These are phyloP conservation scores for Spirogloea muscicola DNA, from an alignment of 139 green algal species.

Conservation along the genomic window DNA sequence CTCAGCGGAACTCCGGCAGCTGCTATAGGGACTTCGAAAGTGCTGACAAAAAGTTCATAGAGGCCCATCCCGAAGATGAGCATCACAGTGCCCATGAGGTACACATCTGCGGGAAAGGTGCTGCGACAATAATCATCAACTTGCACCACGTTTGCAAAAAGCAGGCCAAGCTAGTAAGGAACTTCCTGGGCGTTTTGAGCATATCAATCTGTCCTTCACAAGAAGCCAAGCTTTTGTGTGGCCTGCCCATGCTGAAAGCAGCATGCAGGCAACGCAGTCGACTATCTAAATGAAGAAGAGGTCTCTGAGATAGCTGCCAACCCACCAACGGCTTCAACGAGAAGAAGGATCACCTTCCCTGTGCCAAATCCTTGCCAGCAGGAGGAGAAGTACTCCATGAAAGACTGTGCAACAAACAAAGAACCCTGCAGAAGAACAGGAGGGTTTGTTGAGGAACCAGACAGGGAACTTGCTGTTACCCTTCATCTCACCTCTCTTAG, in stretches of 20 bases:
- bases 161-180: not conserved
- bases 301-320: too few relatives aligned
- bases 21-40: not conserved
- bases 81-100: not conserved
- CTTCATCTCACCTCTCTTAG: not conserved
- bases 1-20: not conserved
- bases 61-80: slow-evolving; percentile 19
- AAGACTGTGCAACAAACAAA: slow-evolving; percentile 8
- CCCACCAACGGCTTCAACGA: slow-evolving; percentile 26
- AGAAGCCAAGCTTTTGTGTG: not conserved
- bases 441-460: not conserved
- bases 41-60: slow-evolving; percentile 16
- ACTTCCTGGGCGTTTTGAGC: not conserved
- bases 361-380: not conserved
- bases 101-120: not conserved
- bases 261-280: not conserved
- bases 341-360: slow-evolving; percentile 18
- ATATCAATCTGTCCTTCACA: not conserved
- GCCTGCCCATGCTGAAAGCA: not conserved
- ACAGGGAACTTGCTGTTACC: too few relatives aligned
- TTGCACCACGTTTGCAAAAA: not conserved
- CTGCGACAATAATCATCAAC: too few relatives aligned
- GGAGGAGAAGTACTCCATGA: not conserved
- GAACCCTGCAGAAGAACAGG: not conserved
- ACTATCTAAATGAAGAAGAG: not conserved